These are phyloP conservation scores for Austroboletus olivaceoglutinosus DNA, from an alignment of 1,284 basidiomycete species.

Conservation along the genomic window DNA sequence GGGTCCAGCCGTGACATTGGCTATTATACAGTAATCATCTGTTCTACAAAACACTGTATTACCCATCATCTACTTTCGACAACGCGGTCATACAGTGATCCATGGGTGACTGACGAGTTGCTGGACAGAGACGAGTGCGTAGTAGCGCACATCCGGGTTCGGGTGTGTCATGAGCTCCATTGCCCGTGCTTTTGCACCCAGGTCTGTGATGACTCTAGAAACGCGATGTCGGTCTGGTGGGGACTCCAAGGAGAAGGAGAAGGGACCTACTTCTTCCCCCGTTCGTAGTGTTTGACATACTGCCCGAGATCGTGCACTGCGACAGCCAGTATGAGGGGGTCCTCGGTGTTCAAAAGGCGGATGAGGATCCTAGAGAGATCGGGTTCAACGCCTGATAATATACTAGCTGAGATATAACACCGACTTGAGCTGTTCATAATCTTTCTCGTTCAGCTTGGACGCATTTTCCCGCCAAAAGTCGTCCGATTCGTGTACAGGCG, in stretches of 20 bases:
- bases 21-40: constrained; percentile 10
- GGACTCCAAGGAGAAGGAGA: neutral
- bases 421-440: constrained; percentile 80
- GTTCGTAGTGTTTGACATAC: constrained; percentile 88
- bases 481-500: constrained; percentile 93
- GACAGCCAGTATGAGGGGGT: constrained; percentile 80
- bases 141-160: constrained; percentile 89
- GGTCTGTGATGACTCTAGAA: constrained; percentile 71
- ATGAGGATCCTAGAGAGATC: constrained; percentile 62
- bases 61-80: no score
- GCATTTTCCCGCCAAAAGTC: constrained; percentile 99
- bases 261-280: constrained; percentile 78
- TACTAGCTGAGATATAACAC: neutral
- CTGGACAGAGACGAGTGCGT: constrained; percentile 83
- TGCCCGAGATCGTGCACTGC: constrained; percentile 92
- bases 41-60: constrained; percentile 12
- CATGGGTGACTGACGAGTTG: constrained; percentile 80
- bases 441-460: constrained; percentile 75
- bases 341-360: constrained; percentile 54
- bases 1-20: constrained; percentile 44
- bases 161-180: constrained; percentile 95
- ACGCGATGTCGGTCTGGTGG: neutral
- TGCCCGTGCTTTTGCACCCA: constrained; percentile 85
- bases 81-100: constrained; percentile 39
- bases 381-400: neutral